Conservation (phyloP, 2,329 filamentous ascomycete genomes). For the Aspergillus arachidicola region DNA sequence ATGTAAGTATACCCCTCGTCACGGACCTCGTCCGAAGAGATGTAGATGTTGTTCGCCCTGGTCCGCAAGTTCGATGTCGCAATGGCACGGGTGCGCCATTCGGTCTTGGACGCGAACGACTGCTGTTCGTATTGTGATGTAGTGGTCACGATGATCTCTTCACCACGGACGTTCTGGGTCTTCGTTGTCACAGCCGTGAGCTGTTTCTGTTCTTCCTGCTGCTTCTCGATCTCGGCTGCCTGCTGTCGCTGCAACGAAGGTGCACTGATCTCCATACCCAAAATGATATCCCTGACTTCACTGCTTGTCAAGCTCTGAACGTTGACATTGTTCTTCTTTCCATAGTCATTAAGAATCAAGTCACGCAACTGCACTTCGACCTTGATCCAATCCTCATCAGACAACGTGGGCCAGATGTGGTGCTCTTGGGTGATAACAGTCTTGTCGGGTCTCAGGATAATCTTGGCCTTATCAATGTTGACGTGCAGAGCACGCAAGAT, state of each 20-base stretch:
- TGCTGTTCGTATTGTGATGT: slow-evolving; percentile 98
- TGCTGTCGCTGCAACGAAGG: slow-evolving; percentile 98
- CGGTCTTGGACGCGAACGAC: slow-evolving; percentile 96
- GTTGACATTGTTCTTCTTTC: slow-evolving; percentile 99
- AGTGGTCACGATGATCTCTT: slow-evolving; percentile 97
- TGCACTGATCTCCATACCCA: slow-evolving; percentile 99
- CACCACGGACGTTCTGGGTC: slow-evolving; percentile 94
- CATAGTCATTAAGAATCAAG: slow-evolving; percentile 95
- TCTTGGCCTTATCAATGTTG: slow-evolving; percentile 97
- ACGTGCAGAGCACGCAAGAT: slow-evolving; percentile 95
- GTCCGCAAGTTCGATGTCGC: slow-evolving; percentile 94
- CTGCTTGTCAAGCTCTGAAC: slow-evolving; percentile 94
- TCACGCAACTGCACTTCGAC: slow-evolving; percentile 96
- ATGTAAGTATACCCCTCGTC: slow-evolving; percentile 93
- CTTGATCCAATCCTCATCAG: slow-evolving; percentile 98
- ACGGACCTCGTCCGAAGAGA: slow-evolving; percentile 91
- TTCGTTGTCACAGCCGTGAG: slow-evolving; percentile 97
- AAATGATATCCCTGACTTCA: slow-evolving; percentile 96
- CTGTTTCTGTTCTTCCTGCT: slow-evolving; percentile 95
- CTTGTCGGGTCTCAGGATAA: slow-evolving; percentile 93
- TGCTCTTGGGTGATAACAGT: slow-evolving; percentile 97
- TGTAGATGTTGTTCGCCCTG: slow-evolving; percentile 96
- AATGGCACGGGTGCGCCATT: slow-evolving; percentile 96
- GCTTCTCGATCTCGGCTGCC: slow-evolving; percentile 97
- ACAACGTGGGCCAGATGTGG: slow-evolving; percentile 94